These are phyloP conservation scores for Ustilago xerochloae DNA, from an alignment of 1,284 basidiomycete genomes.

Conservation along the genomic window DNA sequence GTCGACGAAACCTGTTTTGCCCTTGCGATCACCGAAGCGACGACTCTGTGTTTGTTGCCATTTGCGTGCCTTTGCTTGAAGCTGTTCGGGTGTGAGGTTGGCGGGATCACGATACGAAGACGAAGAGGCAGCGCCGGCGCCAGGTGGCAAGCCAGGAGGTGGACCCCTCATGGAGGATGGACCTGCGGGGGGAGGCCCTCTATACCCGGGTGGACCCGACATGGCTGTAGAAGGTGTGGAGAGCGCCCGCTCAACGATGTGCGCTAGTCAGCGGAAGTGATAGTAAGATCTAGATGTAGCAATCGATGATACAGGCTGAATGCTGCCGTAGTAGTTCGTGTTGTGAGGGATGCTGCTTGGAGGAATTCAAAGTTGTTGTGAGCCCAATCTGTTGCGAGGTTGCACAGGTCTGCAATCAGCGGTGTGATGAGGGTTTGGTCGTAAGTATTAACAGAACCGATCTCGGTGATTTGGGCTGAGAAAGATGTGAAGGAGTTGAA, in stretches of 20 bases:
- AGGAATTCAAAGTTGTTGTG: no score
- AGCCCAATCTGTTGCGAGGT: no score
- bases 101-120: constrained; percentile 50
- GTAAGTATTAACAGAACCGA: no score
- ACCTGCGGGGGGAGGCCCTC: constrained; percentile 42
- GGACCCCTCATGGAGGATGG: constrained; percentile 52
- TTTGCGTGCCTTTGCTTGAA: constrained; percentile 88
- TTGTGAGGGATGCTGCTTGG: neutral
- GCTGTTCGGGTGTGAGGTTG: constrained; percentile 78
- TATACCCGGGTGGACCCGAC: constrained; percentile 55
- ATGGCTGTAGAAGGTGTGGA: constrained; percentile 19
- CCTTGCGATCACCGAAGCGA: constrained; percentile 85
- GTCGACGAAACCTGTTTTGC: constrained; percentile 85
- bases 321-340: no score
- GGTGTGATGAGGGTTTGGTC: no score
- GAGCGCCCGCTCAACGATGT: neutral
- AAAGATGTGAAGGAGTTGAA: no score
- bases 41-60: constrained; percentile 93
- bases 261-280: no score
- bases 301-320: neutral
- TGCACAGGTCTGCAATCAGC: no score
- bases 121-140: constrained; percentile 17
- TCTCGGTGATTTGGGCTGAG: no score
- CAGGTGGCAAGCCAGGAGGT: constrained; percentile 43
- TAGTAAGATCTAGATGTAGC: neutral